Base-by-base conservation (phyloP, 768 basidiomycete species). In the Pleurotus pulmonarius region DNA sequence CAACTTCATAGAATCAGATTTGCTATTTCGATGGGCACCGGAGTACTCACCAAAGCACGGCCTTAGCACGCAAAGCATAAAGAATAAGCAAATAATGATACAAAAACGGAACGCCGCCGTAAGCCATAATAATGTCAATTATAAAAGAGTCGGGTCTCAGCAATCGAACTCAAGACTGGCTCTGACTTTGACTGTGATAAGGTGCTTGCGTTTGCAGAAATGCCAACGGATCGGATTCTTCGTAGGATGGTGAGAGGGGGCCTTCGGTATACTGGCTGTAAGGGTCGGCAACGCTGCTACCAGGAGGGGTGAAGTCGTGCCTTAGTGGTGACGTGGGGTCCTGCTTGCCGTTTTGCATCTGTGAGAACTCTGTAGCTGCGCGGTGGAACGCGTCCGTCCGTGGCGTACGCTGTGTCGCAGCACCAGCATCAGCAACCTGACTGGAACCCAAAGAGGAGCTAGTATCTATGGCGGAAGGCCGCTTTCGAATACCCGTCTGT, bases 121-220 rank as follows among this genome's bases (percentile, higher is more conserved):
- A 20, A 20, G 20, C 29, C 29, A 11, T 34, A 34, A 8, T 3
- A 34, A 34, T 34, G 29, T 34, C 29, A 11, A 34, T 34, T 34
- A 34, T 34, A 34, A 3, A 11, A 11, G 29, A 34, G 29, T 34
- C 7, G 29, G 29, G 29, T 11, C 8, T 44, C 41, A 16, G 20
- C 41, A 44, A 44, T 22, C 11, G 20, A 13, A 44, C 20, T 44
- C 41, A 44, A 44, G 41, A 44, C 39, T 53, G 39, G 20, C 37
- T 53, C 22, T 53, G 51, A 29, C 51, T 53, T 39, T 53, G 39
- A 39, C 51, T 53, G 12, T 53, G 39, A 38, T 40, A 53, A 5
- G 51, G 51, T 18, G 39, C 51, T 41, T 53, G 51, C 5, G 38
- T 53, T 38, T 53, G 51, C 12, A 53, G 16, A 6, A 53, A 41